Evolutionary conservation across 1,284 basidiomycete genomes (phyloP), one percentile per base, ranked within the genome.

Genomic region (Xanthoconium separans): DNA sequence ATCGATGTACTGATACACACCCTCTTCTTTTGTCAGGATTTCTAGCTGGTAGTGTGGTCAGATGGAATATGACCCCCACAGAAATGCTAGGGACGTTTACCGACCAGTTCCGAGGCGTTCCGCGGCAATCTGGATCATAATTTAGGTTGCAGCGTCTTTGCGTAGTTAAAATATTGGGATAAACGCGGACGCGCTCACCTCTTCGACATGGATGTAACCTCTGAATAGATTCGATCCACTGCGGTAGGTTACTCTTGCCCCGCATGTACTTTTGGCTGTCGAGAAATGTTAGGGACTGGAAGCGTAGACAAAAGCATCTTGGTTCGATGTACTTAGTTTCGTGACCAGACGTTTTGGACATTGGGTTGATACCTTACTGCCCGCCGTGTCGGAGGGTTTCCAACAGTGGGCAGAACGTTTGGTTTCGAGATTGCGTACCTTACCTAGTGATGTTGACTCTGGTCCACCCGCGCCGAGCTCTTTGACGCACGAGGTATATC

Each of bases 21-120:
- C 12, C 33, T 20, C 13, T 7, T 15, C 18, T 16, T 30, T 49
- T 13, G n/a, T 3, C 34, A 69, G 65, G 65, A 22, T 70, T 63
- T 55, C 50, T 67, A 33, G 61, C 65, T n/a, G 69, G 64, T 1
- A 69, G 67, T 31, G 60, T 63, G 30, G 53, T 69, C 34, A 70
- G 69, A 58, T 70, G 65, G 69, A 65, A 66, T 18, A 66, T 64
- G 66, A 58, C 59, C 18, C 65, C 65, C 13, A 58, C 61, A 30
- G 49, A 68, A 51, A 68, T 65, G 57, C 6, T 65, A 3, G 57
- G 50, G 6, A 62, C 51, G 4, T 47, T 66, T 39, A 39, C 42
- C 29, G 37, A 54, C 31, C 62, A 61, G 46, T 39, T 55, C 9
- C 55, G 53, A 33, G 50, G 55, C 24, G 15, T 44, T 15, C 34